These are phyloP conservation scores for Circinella umbellata DNA, from an alignment of 371 early-diverging fungal species.

Conservation along the genomic window DNA sequence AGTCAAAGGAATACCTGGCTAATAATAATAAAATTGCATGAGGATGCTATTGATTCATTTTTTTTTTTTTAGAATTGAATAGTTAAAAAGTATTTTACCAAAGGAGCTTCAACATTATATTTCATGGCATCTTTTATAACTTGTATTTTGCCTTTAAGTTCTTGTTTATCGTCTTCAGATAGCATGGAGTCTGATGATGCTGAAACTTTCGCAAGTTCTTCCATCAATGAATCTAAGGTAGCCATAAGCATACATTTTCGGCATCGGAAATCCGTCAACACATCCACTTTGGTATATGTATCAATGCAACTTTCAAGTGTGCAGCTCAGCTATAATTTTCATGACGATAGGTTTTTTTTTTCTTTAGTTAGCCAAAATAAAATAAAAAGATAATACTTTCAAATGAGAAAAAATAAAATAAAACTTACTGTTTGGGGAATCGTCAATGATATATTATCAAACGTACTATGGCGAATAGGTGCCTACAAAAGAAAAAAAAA, in stretches of 20 bases:
- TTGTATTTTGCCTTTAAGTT: slow-evolving; percentile 34
- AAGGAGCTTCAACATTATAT: slow-evolving; percentile 40
- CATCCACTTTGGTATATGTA: slow-evolving; percentile 73
- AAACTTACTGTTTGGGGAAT: slow-evolving; percentile 64
- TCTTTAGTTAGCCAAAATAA: neutral
- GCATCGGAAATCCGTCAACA: slow-evolving; percentile 76
- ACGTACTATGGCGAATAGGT: slow-evolving; percentile 82
- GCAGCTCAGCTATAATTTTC: slow-evolving; percentile 43
- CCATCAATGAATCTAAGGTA: slow-evolving; percentile 56
- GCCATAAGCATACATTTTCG: slow-evolving; percentile 72
- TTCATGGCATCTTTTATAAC: slow-evolving; percentile 39
- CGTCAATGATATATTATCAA: slow-evolving; percentile 80
- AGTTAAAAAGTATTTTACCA: slow-evolving; percentile 23
- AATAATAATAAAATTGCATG: neutral
- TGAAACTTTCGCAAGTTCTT: slow-evolving; percentile 32
- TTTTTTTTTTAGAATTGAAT: neutral
- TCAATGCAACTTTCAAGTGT: slow-evolving; percentile 71
- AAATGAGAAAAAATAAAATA: neutral
- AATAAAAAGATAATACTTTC: neutral
- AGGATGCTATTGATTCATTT: slow-evolving; percentile 16
- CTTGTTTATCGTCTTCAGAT: slow-evolving; percentile 18
- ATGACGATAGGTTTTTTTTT: no score
- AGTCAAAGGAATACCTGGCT: slow-evolving; percentile 43
- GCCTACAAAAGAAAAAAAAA: slow-evolving; percentile 33
- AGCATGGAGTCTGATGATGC: slow-evolving; percentile 16